Percentiles rank a stretch among this genome's conserved stretches.
phyloP scores from a whole-genome alignment of 2,329 filamentous ascomycete species.

The Furcasterigmium sp. region DNA sequence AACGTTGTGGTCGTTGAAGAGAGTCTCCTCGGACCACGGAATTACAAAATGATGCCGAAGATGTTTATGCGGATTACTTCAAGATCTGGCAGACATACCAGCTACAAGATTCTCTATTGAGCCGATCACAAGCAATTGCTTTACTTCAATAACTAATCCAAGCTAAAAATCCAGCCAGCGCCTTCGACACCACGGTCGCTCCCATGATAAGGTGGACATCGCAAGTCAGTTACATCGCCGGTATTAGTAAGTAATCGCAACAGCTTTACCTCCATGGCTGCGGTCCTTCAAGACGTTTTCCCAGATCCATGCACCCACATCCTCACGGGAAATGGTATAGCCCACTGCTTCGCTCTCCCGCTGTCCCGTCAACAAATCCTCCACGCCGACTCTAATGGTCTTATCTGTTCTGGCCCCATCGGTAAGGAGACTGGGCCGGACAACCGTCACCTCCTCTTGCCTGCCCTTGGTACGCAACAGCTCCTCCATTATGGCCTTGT shows the following conservation, averaged over 20 bases:
- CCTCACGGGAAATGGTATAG: slow-evolving; percentile 40
- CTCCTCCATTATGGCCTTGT: slow-evolving; percentile 43
- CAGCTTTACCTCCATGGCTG: slow-evolving; percentile 28
- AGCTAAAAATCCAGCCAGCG: no score
- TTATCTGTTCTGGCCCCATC: slow-evolving; percentile 18
- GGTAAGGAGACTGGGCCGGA: slow-evolving; percentile 30
- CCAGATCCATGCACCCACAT: slow-evolving; percentile 42
- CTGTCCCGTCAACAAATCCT: slow-evolving; percentile 24
- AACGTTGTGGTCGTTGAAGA: no score
- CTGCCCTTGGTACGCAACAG: not conserved
- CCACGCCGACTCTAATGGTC: slow-evolving; percentile 30
- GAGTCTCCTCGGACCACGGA: no score
- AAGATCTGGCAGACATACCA: no score
- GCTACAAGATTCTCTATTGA: no score
- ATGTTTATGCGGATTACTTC: no score
- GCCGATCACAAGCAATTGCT: no score
- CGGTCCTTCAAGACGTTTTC: slow-evolving; percentile 26
- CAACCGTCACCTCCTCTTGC: slow-evolving; percentile 24
- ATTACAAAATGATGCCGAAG: no score
- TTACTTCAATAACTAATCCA: no score
- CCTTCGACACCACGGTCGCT: no score
- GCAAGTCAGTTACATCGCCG: no score
- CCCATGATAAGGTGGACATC: no score
- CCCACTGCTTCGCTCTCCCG: slow-evolving; percentile 32
- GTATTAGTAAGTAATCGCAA: slow-evolving; percentile 28